Evolutionary conservation across 2,329 filamentous ascomycete species (phyloP).

Genomic region (Plenodomus tracheiphilus): DNA sequence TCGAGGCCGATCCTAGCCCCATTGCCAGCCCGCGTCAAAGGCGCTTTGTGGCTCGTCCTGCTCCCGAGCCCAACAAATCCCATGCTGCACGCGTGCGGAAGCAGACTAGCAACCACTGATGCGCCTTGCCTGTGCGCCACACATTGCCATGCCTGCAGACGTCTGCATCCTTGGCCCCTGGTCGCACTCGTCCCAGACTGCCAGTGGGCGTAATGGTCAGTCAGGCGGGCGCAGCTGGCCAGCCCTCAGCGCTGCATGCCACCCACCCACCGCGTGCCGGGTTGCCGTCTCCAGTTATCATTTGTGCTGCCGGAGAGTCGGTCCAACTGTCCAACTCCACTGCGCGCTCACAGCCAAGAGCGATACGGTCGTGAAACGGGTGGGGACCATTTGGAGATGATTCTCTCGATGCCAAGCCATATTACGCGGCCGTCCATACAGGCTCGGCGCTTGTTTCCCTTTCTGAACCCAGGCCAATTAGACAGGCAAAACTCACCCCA

Average conservation of each 20-base stretch:
- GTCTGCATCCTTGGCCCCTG: constrained; percentile 3
- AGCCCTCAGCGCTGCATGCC: neutral
- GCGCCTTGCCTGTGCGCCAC: constrained; percentile 5
- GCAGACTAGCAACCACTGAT: constrained; percentile 4
- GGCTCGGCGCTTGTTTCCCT: constrained; percentile 26
- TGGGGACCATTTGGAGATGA: constrained; percentile 21
- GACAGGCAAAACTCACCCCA: constrained; percentile 14
- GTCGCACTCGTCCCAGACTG: neutral
- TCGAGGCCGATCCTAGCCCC: neutral
- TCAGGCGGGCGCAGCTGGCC: neutral
- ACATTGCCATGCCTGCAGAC: constrained; percentile 1
- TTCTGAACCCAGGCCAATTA: constrained; percentile 24
- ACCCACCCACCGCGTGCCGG: neutral
- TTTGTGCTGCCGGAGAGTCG: neutral
- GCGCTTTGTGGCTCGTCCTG: constrained; percentile 1
- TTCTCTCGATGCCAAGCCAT: constrained; percentile 19
- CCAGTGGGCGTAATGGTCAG: neutral
- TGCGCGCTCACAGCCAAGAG: constrained; percentile 22
- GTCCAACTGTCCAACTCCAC: constrained; percentile 14
- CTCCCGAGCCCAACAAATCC: constrained; percentile 4
- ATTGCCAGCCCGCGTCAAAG: constrained; percentile 2
- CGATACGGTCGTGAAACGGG: constrained; percentile 21
- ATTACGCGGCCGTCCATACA: constrained; percentile 34
- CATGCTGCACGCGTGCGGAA: neutral
- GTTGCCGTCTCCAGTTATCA: constrained; percentile 1